Conservation (phyloP, 805 yeast genomes). For the Sugiyamaella floridensis region DNA sequence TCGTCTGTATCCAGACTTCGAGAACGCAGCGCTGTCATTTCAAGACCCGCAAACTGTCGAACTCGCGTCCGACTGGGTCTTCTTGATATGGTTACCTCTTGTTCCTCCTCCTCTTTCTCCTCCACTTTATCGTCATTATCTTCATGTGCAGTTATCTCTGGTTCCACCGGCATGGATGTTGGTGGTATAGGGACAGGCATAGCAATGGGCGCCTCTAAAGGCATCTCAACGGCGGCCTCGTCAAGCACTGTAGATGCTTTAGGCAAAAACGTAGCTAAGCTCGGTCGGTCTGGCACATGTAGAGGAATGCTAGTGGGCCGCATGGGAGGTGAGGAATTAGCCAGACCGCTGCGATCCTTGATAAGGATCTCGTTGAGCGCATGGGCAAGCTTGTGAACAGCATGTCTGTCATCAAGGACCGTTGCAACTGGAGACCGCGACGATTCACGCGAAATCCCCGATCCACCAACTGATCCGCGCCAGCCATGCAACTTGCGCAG, state of each 20-base stretch:
- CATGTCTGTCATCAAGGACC: constrained; percentile 10
- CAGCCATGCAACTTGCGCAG: constrained; percentile 30
- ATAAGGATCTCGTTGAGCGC: constrained; percentile 29
- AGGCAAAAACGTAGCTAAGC: not conserved
- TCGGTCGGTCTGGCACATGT: not conserved
- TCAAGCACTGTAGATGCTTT: not conserved
- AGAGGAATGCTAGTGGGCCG: not conserved
- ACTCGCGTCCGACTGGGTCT: constrained; percentile 17
- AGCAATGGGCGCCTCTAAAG: not conserved
- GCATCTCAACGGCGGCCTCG: not conserved
- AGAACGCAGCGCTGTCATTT: constrained; percentile 18
- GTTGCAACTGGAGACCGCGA: constrained; percentile 5
- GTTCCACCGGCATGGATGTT: not conserved
- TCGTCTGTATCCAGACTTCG: constrained; percentile 18
- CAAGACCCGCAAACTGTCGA: constrained; percentile 17
- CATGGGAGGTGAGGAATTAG: not conserved
- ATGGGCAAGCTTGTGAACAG: constrained; percentile 24
- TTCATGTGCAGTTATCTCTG: not conserved
- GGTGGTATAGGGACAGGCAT: not conserved
- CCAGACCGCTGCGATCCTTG: constrained; percentile 1
- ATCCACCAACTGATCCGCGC: constrained; percentile 22
- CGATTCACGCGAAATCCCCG: constrained; percentile 8
- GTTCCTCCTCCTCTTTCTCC: not conserved
- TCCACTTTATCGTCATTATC: not conserved
- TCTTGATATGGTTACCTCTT: not conserved